A percentile compares a stretch with the other conserved stretches of the same genome.
Evolutionary conservation across 306 rosid species (phyloP).

Genomic region (Biancaea sappan): DNA sequence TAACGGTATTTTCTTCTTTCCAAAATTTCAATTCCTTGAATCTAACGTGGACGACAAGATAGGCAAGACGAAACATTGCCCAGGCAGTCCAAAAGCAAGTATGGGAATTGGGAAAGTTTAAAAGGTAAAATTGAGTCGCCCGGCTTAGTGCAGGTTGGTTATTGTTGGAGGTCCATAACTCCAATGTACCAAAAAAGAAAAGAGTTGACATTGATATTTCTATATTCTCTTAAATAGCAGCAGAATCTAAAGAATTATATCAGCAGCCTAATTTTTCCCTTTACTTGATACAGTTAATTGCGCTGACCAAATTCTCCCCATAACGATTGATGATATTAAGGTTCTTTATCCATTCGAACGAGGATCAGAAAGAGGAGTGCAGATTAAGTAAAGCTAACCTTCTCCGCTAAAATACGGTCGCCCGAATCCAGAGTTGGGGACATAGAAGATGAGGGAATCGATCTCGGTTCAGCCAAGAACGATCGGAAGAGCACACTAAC

Average conservation of each 20-base stretch:
- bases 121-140: too few species aligned
- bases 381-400: slow-evolving; percentile 51
- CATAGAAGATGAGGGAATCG: slow-evolving; percentile 96
- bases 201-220: neutral
- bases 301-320: neutral
- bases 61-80: too few species aligned
- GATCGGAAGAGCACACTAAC: slow-evolving; percentile 77
- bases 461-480: slow-evolving; percentile 83
- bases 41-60: too few species aligned
- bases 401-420: slow-evolving; percentile 88
- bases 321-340: neutral
- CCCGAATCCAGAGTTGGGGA: slow-evolving; percentile 87
- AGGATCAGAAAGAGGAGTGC: neutral
- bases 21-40: neutral
- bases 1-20: neutral
- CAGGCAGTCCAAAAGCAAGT: too few species aligned
- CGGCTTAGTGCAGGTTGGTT: neutral
- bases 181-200: neutral
- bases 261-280: neutral
- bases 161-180: neutral
- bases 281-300: neutral
- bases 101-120: too few species aligned
- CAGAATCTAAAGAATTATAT: neutral
- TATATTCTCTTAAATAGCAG: neutral
- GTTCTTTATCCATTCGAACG: neutral